Percentiles rank a stretch among this genome's conserved stretches.
Evolutionary conservation across 176 grass and related monocot genomes (phyloP).

Genomic region (Chrysopogon serrulatus): DNA sequence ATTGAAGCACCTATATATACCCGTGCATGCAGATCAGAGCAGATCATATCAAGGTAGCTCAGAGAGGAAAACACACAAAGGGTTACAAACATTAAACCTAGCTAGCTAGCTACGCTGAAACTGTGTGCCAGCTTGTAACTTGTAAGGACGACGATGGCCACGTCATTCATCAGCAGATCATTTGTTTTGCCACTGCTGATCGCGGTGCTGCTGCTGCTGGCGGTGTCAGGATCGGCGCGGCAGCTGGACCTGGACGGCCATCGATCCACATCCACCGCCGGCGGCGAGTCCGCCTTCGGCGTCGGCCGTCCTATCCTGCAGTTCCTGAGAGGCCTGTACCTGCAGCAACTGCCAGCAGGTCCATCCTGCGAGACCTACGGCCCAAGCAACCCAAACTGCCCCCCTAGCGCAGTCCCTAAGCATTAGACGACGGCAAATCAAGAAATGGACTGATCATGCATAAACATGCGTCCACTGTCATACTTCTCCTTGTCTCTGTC

Average conservation of each 20-base stretch:
- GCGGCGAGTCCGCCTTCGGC: background rate
- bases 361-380: background rate
- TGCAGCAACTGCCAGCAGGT: background rate
- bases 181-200: background rate
- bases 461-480: background rate
- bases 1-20: background rate
- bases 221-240: slow-evolving; percentile 1
- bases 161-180: background rate
- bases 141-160: background rate
- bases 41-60: background rate
- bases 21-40: too few relatives aligned
- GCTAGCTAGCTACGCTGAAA: background rate
- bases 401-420: too few relatives aligned
- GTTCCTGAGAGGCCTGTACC: background rate
- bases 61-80: background rate
- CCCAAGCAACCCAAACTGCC: background rate
- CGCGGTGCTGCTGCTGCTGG: background rate
- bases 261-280: background rate
- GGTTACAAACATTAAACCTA: too few relatives aligned
- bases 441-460: background rate
- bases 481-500: background rate
- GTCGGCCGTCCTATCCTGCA: background rate
- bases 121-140: background rate
- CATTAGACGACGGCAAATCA: background rate
- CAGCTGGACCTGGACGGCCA: background rate